These are phyloP conservation scores for Peronosclerospora sorghi DNA, from an alignment of 352 stramenopile genomes.

Conservation along the genomic window DNA sequence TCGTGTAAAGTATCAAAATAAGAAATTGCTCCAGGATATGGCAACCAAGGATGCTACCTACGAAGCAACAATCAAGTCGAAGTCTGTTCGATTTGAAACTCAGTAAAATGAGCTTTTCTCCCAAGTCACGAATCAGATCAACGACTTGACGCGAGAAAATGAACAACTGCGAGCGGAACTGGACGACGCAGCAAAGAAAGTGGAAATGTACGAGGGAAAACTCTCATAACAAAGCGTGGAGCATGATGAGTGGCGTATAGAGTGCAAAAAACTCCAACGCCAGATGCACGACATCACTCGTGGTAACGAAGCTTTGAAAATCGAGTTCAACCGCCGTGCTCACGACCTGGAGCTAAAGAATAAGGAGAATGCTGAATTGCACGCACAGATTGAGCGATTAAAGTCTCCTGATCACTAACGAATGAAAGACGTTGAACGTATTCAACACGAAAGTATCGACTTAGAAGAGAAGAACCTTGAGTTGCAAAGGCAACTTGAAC, in stretches of 20 bases:
- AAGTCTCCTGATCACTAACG: constrained; percentile 41
- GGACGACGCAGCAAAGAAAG: constrained; percentile 35
- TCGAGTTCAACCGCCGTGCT: constrained; percentile 38
- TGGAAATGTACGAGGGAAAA: constrained; percentile 21
- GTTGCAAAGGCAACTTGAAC: constrained; percentile 33
- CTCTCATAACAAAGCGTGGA: constrained; percentile 24
- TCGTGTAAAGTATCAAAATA: constrained; percentile 24
- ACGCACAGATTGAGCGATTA: constrained; percentile 42
- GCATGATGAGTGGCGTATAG: constrained; percentile 32
- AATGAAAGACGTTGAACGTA: constrained; percentile 40
- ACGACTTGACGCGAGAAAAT: constrained; percentile 37
- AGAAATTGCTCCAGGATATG: constrained; percentile 33
- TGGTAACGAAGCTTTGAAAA: constrained; percentile 34
- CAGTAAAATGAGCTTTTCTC: constrained; percentile 47
- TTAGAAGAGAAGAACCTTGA: constrained; percentile 55
- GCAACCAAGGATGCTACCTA: constrained; percentile 34
- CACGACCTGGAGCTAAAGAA: constrained; percentile 39
- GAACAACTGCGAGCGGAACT: constrained; percentile 41
- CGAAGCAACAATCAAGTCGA: constrained; percentile 32
- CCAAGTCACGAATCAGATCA: constrained; percentile 41
- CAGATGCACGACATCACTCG: constrained; percentile 25
- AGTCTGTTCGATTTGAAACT: constrained; percentile 37
- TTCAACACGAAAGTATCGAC: constrained; percentile 36
- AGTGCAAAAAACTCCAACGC: constrained; percentile 36
- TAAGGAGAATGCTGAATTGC: constrained; percentile 39